Evolutionary conservation across 1,284 basidiomycete species (phyloP).

Genomic region (Volvariella volvacea): DNA sequence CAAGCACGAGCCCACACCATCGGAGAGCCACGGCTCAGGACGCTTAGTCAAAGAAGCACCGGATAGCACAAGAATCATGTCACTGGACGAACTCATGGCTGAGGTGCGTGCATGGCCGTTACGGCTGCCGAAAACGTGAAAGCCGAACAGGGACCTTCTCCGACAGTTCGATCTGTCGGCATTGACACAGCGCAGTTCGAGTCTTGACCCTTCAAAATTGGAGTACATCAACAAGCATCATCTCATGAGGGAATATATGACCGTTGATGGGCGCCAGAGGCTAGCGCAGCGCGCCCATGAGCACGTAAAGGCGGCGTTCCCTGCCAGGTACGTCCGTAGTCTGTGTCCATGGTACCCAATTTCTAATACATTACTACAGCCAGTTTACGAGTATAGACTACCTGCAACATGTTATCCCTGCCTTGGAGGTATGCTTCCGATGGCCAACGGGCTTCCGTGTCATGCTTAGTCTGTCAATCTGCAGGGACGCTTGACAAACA

Average conservation of each 20-base stretch:
- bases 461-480: no score
- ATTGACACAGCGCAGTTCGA: constrained; percentile 70
- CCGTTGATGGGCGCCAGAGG: constrained; percentile 32
- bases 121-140: constrained; percentile 1
- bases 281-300: constrained; percentile 45
- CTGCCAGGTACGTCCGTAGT: constrained; percentile 20
- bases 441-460: neutral
- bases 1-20: constrained; percentile 26
- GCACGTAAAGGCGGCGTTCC: constrained; percentile 41
- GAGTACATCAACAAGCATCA: constrained; percentile 77
- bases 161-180: constrained; percentile 64
- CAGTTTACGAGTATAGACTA: constrained; percentile 44
- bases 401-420: constrained; percentile 49
- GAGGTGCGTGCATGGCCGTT: constrained; percentile 32
- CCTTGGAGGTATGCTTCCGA: constrained; percentile 52
- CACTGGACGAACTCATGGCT: constrained; percentile 55
- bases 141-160: no score
- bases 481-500: constrained; percentile 68
- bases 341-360: neutral
- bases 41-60: constrained; percentile 35
- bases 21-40: constrained; percentile 8
- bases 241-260: constrained; percentile 44
- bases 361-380: constrained; percentile 22
- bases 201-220: constrained; percentile 67
- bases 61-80: constrained; percentile 62